Conservation (phyloP, 2,329 filamentous ascomycete species). For the Plectosphaerella plurivora region DNA sequence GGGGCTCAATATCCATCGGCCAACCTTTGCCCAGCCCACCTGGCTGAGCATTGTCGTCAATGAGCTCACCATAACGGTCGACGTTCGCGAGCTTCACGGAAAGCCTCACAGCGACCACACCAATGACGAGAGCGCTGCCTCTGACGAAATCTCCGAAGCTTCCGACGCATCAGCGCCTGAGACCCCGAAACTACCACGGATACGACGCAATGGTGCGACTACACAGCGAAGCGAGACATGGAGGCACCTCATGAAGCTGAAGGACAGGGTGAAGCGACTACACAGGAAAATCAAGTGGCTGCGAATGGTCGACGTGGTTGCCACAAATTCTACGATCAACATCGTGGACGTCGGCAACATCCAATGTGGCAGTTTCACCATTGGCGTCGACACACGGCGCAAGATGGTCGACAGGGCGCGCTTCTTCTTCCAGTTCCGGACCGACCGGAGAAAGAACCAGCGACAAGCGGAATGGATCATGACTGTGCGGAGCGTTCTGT, state of each 20-base stretch:
- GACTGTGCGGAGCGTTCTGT: conserved; percentile 77
- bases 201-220: conserved; percentile 21
- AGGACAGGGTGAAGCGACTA: conserved; percentile 80
- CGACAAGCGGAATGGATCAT: conserved; percentile 89
- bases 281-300: conserved; percentile 88
- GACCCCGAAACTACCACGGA: conserved; percentile 10
- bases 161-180: conserved; percentile 5
- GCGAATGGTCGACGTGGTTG: conserved; percentile 82
- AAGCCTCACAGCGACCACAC: conserved; percentile 32
- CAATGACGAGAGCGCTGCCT: conserved; percentile 20
- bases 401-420: conserved; percentile 89
- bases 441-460: conserved; percentile 47
- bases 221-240: conserved; percentile 66
- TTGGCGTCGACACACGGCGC: conserved; percentile 84
- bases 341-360: conserved; percentile 79
- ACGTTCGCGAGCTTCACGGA: conserved; percentile 62
- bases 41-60: conserved; percentile 89
- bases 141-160: conserved; percentile 6
- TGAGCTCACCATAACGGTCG: conserved; percentile 79
- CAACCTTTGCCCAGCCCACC: conserved; percentile 94
- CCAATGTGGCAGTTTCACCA: conserved; percentile 77
- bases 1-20: conserved; percentile 82
- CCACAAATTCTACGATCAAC: conserved; percentile 72
- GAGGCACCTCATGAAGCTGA: conserved; percentile 71
- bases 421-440: conserved; percentile 76